Percentiles rank a stretch among this genome's conserved stretches.
These are phyloP conservation scores for Sphagnurus paluster DNA, from an alignment of 1,284 basidiomycete genomes.

Conservation along the genomic window DNA sequence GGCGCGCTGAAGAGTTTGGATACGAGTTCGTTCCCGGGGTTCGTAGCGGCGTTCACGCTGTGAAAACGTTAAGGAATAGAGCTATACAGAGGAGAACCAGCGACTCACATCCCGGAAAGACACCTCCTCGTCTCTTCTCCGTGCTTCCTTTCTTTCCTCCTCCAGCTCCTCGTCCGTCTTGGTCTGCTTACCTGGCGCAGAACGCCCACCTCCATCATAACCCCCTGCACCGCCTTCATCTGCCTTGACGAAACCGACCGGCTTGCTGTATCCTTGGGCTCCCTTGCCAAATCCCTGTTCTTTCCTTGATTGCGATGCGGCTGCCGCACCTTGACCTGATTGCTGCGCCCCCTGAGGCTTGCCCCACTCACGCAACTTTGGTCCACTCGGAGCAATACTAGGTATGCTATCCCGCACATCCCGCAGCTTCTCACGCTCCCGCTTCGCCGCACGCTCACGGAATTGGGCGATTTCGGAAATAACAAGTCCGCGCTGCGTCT, in stretches of 20 bases:
- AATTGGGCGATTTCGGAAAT: constrained; percentile 95
- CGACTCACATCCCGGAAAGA: constrained; percentile 82
- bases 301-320: constrained; percentile 31
- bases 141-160: constrained; percentile 69
- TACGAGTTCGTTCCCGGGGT: constrained; percentile 74
- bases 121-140: constrained; percentile 75
- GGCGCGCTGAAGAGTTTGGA: constrained; percentile 73
- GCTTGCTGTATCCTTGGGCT: constrained; percentile 73
- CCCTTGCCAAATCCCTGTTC: constrained; percentile 60
- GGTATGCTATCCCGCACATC: constrained; percentile 66
- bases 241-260: constrained; percentile 78
- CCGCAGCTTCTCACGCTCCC: constrained; percentile 81
- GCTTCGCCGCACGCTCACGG: constrained; percentile 82
- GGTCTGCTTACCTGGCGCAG: constrained; percentile 34
- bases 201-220: constrained; percentile 37
- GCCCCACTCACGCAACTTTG: constrained; percentile 76
- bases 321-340: constrained; percentile 23
- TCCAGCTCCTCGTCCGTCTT: constrained; percentile 89
- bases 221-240: constrained; percentile 38
- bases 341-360: constrained; percentile 47
- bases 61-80: constrained; percentile 4
- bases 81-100: background rate
- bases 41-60: constrained; percentile 84
- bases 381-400: constrained; percentile 59
- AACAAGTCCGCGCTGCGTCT: constrained; percentile 90